phyloP scores from a whole-genome alignment of 495 filamentous ascomycete genomes.

The Penicillium antarcticum region DNA sequence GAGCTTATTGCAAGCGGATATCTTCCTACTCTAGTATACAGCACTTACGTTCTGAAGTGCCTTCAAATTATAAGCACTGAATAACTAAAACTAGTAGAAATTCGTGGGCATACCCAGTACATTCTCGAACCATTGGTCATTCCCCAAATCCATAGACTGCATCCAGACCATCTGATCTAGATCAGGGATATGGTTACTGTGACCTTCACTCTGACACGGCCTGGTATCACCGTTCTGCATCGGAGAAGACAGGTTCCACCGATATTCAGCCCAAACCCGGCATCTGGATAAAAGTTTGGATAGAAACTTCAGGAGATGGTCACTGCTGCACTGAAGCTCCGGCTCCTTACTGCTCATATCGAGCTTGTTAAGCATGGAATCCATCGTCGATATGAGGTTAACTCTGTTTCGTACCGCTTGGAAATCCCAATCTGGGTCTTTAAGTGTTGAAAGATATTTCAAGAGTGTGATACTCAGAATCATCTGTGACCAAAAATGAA shows the following conservation, averaged over 20 bases:
- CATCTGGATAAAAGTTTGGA: slow-evolving; percentile 24
- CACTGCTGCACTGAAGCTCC: slow-evolving; percentile 18
- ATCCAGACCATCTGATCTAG: too few relatives aligned
- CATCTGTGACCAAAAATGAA: slow-evolving; percentile 37
- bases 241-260: too few relatives aligned
- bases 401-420: slow-evolving; percentile 31
- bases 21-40: too few relatives aligned
- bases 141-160: too few relatives aligned
- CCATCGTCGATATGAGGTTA: slow-evolving; percentile 25
- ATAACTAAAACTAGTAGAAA: slow-evolving; percentile 5
- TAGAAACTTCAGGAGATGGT: slow-evolving; percentile 27
- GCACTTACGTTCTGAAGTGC: too few relatives aligned
- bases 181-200: too few relatives aligned
- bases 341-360: slow-evolving; percentile 23
- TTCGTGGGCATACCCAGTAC: slow-evolving; percentile 13
- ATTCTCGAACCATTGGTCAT: too few relatives aligned
- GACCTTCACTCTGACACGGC: too few relatives aligned
- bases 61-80: too few relatives aligned
- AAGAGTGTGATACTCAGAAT: slow-evolving; percentile 32
- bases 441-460: slow-evolving; percentile 35
- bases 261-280: slow-evolving; percentile 17
- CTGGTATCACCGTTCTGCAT: too few relatives aligned
- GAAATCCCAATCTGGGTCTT: slow-evolving; percentile 40
- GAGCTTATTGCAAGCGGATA: too few relatives aligned
- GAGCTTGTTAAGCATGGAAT: slow-evolving; percentile 23